Percentiles rank a stretch among this genome's conserved stretches.
phyloP scores from a whole-genome alignment of 176 grass and related monocot genomes.

The Carex parvula region DNA sequence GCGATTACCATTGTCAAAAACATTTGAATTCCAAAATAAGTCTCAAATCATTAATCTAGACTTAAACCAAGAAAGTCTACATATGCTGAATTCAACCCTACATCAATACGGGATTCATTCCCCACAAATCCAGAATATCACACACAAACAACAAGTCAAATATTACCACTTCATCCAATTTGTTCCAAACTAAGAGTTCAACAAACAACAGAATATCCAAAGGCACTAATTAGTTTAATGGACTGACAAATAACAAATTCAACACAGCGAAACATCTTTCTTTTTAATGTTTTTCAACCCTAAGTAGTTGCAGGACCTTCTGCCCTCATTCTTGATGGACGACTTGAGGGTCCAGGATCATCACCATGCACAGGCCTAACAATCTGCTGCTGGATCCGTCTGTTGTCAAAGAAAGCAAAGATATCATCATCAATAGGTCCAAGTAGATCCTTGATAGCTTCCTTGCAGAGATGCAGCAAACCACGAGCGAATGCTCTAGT shows the following conservation, averaged over 20 bases:
- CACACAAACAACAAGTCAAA: not conserved
- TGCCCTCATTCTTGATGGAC: not conserved
- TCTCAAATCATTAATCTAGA: not conserved
- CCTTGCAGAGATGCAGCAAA: not conserved
- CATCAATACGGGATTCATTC: no score
- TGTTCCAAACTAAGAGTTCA: not conserved
- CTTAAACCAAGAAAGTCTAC: not conserved
- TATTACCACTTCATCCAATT: not conserved
- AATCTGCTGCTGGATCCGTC: not conserved
- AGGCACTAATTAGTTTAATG: not conserved
- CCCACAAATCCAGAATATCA: not conserved
- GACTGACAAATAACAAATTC: not conserved
- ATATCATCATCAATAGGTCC: not conserved
- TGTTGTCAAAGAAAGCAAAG: not conserved
- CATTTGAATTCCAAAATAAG: not conserved
- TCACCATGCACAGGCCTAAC: not conserved
- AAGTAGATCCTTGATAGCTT: not conserved
- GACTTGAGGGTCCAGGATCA: not conserved
- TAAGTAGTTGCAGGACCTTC: not conserved
- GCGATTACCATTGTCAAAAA: no score
- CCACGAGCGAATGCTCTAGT: not conserved
- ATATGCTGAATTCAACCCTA: not conserved
- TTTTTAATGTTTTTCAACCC: not conserved
- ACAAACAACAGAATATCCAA: not conserved
- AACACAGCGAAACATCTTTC: not conserved